Conservation (phyloP, 2,329 filamentous ascomycete genomes). For the Pyrenochaeta sp. region DNA sequence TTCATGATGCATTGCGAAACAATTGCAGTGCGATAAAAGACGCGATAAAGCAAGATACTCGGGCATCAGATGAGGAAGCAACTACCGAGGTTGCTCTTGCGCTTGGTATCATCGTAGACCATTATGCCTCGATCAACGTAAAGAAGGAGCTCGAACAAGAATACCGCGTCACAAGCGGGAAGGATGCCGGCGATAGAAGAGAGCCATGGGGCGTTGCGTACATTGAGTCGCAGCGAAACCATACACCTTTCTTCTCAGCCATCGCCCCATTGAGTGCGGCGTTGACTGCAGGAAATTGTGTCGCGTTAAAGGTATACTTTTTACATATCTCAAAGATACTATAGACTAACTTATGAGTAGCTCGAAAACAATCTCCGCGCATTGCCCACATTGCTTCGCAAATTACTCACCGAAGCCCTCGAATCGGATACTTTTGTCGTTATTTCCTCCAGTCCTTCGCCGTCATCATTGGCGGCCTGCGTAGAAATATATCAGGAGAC, state of each 20-base stretch:
- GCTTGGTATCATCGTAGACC: conserved; percentile 49
- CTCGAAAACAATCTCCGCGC: conserved; percentile 51
- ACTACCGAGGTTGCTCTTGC: conserved; percentile 53
- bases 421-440: conserved; percentile 60
- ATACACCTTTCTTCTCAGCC: conserved; percentile 57
- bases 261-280: conserved; percentile 52
- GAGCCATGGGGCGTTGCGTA: conserved; percentile 54
- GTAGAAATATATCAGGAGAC: conserved; percentile 46
- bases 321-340: background rate
- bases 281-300: conserved; percentile 60
- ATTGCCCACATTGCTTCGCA: conserved; percentile 47
- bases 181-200: conserved; percentile 46
- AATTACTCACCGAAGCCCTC: conserved; percentile 50
- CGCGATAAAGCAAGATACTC: conserved; percentile 53
- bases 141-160: conserved; percentile 50
- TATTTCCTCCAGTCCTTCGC: conserved; percentile 42
- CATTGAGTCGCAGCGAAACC: conserved; percentile 54
- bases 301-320: conserved; percentile 56
- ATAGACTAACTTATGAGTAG: conserved; percentile 22
- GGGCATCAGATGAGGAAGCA: conserved; percentile 46
- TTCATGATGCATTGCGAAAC: conserved; percentile 50
- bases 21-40: conserved; percentile 47
- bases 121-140: conserved; percentile 51
- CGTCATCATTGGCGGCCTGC: conserved; percentile 27
- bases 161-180: conserved; percentile 52